phyloP scores from a whole-genome alignment of 202 grass and related monocot species.

The Setaria italica region DNA sequence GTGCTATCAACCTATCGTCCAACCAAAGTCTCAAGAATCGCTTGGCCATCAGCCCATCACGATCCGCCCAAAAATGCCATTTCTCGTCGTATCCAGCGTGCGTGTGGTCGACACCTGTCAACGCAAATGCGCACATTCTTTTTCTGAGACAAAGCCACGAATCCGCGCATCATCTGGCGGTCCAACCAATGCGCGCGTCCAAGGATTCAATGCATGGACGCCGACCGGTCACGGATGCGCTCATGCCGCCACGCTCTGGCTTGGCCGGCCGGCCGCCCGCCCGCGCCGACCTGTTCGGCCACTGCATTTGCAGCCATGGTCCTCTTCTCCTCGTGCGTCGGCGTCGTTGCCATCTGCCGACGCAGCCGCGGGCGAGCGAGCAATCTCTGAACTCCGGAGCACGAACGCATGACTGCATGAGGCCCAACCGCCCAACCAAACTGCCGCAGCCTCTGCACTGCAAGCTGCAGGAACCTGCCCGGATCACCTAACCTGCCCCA shows the following conservation, averaged over 20 bases:
- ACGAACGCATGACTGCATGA: not conserved
- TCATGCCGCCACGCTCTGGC: constrained; percentile 21
- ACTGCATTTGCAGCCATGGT: constrained; percentile 1
- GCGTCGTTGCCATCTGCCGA: not conserved
- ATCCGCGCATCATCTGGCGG: constrained; percentile 23
- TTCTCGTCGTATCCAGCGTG: not conserved
- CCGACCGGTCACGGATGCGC: constrained; percentile 13
- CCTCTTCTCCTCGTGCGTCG: not conserved
- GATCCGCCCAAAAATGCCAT: not conserved
- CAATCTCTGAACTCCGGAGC: not conserved
- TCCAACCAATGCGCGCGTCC: constrained; percentile 29
- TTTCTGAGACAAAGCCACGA: not conserved
- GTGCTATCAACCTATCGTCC: not conserved
- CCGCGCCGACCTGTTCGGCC: constrained; percentile 36
- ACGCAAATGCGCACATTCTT: not conserved
- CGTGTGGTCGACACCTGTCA: not conserved
- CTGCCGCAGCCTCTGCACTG: not conserved
- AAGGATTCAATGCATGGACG: not conserved
- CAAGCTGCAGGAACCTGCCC: not conserved
- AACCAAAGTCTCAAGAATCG: not conserved
- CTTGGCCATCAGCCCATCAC: not conserved
- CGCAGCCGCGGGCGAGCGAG: not conserved
- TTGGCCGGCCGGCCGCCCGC: not conserved
- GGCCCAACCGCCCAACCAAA: not conserved
- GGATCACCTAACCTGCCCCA: constrained; percentile 9